These are phyloP conservation scores for Phoma sp. DNA, from an alignment of 2,329 filamentous ascomycete genomes.

Conservation along the genomic window DNA sequence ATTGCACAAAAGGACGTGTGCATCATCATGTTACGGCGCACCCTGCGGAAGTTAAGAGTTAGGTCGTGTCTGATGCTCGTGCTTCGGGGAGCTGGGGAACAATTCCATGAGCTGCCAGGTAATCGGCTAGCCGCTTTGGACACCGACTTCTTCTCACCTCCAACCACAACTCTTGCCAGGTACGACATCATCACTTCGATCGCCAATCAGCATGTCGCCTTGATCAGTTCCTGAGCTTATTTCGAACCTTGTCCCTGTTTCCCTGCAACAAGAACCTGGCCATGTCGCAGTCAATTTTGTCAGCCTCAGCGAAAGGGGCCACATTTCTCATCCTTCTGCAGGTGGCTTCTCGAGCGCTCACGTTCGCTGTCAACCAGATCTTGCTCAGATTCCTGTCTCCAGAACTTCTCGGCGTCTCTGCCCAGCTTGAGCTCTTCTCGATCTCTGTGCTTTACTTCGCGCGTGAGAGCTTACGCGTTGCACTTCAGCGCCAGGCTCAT, in stretches of 20 bases:
- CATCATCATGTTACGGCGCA: constrained; percentile 39
- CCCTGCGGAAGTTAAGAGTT: constrained; percentile 21
- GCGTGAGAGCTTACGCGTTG: constrained; percentile 88
- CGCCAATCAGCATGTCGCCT: constrained; percentile 32
- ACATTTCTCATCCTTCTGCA: constrained; percentile 89
- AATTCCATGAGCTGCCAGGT: constrained; percentile 13
- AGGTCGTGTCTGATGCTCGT: constrained; percentile 23
- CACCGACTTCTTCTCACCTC: constrained; percentile 27
- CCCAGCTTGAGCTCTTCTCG: constrained; percentile 92
- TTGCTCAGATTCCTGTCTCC: constrained; percentile 89
- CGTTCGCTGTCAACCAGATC: constrained; percentile 90
- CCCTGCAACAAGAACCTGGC: constrained; percentile 6
- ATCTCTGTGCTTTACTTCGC: constrained; percentile 95
- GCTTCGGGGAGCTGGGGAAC: constrained; percentile 21
- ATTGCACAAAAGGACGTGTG: constrained; percentile 1
- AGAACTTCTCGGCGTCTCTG: constrained; percentile 80
- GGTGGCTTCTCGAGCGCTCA: constrained; percentile 83
- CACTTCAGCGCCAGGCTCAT: constrained; percentile 77
- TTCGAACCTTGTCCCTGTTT: constrained; percentile 14
- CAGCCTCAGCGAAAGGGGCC: constrained; percentile 71
- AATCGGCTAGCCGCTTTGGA: constrained; percentile 32
- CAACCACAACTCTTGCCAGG: constrained; percentile 28
- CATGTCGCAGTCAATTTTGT: constrained; percentile 47
- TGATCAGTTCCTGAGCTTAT: constrained; percentile 20
- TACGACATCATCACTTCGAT: constrained; percentile 24